phyloP scores from a whole-genome alignment of 106 monocot species.

The Dendrobium catenatum region DNA sequence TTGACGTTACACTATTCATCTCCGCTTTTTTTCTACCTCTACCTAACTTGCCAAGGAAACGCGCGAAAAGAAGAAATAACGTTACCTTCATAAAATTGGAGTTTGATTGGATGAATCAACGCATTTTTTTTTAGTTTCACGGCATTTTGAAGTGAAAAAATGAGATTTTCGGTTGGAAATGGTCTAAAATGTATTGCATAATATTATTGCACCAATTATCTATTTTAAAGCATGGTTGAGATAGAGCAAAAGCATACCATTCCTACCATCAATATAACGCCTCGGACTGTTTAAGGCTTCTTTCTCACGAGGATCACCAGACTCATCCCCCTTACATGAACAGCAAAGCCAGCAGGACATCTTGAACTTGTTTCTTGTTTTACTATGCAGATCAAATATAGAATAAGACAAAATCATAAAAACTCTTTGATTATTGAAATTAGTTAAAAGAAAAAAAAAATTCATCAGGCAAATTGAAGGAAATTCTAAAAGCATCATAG shows the following conservation, averaged over 20 bases:
- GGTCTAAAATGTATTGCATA: background rate
- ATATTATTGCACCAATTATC: background rate
- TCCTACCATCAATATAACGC: constrained; percentile 40
- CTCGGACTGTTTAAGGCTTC: constrained; percentile 28
- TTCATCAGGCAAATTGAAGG: background rate
- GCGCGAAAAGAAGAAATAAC: no score
- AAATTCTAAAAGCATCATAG: background rate
- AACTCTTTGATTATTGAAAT: background rate
- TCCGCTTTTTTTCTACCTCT: no score
- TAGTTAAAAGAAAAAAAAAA: background rate
- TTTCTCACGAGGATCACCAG: constrained; percentile 25
- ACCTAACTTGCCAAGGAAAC: no score
- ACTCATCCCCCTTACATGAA: constrained; percentile 23
- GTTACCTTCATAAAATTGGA: no score
- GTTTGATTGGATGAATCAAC: no score
- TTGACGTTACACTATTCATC: no score
- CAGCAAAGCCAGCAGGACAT: constrained; percentile 50
- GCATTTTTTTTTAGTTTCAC: no score
- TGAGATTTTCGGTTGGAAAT: no score
- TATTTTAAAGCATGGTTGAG: background rate
- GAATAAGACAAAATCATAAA: background rate
- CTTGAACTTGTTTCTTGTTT: constrained; percentile 11
- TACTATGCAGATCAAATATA: constrained; percentile 3
- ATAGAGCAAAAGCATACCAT: constrained; percentile 6
- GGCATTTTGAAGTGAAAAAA: no score